Evolutionary conservation across 805 yeast genomes (phyloP).

Genomic region (Zygoascus ofunaensis): DNA sequence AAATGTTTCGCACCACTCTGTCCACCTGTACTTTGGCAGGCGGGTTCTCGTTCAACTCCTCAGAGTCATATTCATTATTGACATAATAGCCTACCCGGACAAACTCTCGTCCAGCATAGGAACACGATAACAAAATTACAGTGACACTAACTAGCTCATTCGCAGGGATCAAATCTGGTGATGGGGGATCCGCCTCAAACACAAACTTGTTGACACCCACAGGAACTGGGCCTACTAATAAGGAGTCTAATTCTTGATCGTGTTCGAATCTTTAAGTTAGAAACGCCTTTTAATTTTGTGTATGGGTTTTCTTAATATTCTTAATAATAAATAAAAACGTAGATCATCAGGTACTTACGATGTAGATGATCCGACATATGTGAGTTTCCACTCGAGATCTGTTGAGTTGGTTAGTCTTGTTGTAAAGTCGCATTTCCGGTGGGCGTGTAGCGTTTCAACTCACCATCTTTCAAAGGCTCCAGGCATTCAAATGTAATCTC

Average conservation of each 20-base stretch:
- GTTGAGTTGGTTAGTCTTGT: neutral
- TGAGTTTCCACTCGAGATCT: constrained; percentile 94
- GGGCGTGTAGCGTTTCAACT: too few species aligned
- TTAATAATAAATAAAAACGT: neutral
- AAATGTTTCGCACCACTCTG: constrained; percentile 84
- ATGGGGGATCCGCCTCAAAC: constrained; percentile 93
- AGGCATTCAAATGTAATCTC: constrained; percentile 96
- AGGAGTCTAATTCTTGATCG: constrained; percentile 93
- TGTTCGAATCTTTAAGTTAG: constrained; percentile 49
- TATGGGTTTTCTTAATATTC: neutral
- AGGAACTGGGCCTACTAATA: constrained; percentile 97
- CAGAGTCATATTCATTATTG: constrained; percentile 91
- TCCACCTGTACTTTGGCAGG: constrained; percentile 91
- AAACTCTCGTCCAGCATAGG: constrained; percentile 88
- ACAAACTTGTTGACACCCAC: constrained; percentile 92
- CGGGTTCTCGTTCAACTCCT: constrained; percentile 87
- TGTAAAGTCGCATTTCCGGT: too few species aligned
- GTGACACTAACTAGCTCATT: constrained; percentile 92
- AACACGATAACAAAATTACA: constrained; percentile 84
- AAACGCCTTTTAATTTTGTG: neutral
- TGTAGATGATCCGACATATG: constrained; percentile 92
- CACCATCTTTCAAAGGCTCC: constrained; percentile 69
- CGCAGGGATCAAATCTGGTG: constrained; percentile 92
- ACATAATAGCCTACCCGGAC: constrained; percentile 97
- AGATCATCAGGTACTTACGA: constrained; percentile 44